Evolutionary conservation across 2,329 filamentous ascomycete species (phyloP).

Genomic region (Calycina marina): DNA sequence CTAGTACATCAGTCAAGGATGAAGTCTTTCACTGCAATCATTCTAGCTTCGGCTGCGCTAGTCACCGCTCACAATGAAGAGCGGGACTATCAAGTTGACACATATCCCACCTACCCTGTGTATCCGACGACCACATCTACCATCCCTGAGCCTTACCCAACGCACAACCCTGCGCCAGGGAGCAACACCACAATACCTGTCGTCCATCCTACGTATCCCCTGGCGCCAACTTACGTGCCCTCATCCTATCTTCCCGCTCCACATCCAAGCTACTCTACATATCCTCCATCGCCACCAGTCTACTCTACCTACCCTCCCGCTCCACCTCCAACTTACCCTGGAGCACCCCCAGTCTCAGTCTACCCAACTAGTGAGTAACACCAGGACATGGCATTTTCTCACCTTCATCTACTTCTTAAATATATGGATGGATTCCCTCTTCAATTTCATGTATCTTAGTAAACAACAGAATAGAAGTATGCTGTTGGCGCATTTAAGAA

Average conservation of each 20-base stretch:
- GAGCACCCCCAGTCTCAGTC: too few species aligned
- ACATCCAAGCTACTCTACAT: not conserved
- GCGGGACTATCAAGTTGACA: not conserved
- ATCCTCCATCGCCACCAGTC: not conserved
- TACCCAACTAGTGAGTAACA: too few species aligned
- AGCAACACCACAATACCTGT: too few species aligned
- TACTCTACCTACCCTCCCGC: not conserved
- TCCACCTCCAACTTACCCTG: too few species aligned
- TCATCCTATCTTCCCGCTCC: not conserved
- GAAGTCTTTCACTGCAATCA: not conserved
- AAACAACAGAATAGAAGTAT: too few species aligned
- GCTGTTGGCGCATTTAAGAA: too few species aligned
- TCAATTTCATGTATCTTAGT: too few species aligned
- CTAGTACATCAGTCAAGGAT: not conserved
- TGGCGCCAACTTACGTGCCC: not conserved
- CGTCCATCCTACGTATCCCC: too few species aligned
- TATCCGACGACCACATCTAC: conserved; percentile 1
- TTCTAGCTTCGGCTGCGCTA: not conserved
- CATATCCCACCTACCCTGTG: not conserved
- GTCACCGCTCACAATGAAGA: not conserved
- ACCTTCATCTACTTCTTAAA: too few species aligned
- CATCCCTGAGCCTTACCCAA: conserved; percentile 1
- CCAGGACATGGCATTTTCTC: too few species aligned
- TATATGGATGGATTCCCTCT: too few species aligned
- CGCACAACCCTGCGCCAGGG: conserved; percentile 7